phyloP scores from a whole-genome alignment of 768 basidiomycete species.

The Lactarius hengduanensis region DNA sequence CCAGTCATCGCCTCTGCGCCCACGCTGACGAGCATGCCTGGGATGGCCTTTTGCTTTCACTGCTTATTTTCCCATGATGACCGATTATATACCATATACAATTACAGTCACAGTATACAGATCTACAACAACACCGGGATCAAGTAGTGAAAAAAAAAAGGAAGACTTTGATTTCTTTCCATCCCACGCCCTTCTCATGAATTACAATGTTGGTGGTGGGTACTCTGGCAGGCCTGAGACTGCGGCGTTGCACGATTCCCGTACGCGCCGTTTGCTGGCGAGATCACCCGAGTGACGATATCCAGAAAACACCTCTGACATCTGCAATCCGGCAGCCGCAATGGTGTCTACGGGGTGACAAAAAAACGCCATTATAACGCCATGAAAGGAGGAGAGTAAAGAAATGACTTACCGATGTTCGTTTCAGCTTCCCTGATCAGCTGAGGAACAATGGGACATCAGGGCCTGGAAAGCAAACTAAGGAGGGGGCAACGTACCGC shows the following conservation, averaged over 20 bases:
- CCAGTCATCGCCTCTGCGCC: neutral
- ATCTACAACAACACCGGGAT: slow-evolving; percentile 2
- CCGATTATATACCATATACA: neutral
- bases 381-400: neutral
- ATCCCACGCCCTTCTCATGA: neutral
- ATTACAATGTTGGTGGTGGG: slow-evolving; percentile 45
- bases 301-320: slow-evolving; percentile 68
- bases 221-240: slow-evolving; percentile 70
- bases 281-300: slow-evolving; percentile 73
- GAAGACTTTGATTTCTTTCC: neutral
- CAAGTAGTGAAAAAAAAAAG: neutral
- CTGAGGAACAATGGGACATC: slow-evolving; percentile 34
- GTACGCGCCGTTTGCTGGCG: slow-evolving; percentile 71
- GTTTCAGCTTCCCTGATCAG: slow-evolving; percentile 55
- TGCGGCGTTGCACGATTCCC: slow-evolving; percentile 77
- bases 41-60: neutral
- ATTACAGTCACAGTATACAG: neutral
- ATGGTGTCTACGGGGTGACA: slow-evolving; percentile 49
- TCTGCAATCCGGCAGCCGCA: slow-evolving; percentile 69
- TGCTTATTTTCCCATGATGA: neutral
- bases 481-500: slow-evolving; percentile 43
- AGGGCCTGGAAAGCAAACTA: neutral
- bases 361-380: neutral
- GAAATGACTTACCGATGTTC: slow-evolving; percentile 47
- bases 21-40: neutral